Evolutionary conservation across 441 rosid species (phyloP), one percentile per base, ranked within the genome.

Genomic region (Arabidopsis lyrata): DNA sequence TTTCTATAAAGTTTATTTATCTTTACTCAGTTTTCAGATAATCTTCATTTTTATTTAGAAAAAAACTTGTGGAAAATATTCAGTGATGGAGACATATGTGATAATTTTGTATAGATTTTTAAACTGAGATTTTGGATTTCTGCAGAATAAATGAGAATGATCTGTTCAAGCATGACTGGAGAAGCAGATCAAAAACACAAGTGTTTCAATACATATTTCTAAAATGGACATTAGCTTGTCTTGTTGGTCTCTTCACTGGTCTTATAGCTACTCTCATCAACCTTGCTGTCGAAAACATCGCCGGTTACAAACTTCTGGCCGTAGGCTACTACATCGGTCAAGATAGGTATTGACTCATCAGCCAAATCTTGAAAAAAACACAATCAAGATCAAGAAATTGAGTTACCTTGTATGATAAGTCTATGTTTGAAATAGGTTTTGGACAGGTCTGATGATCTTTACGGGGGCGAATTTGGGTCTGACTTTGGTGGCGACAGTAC

Each of bases 111-210:
- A 29, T 29, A 29, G 31, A 29, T 5, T 29, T 29, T 29, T 29
- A 4, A 4, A 3, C 4, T 29, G 31, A 29, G 31, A 29, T 29
- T 29, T 29, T 29, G 31, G 31, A 29, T 29, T 29, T 29, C 31
- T 29, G 20, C 86, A 94, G 99, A 79, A 92, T 90, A 76, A 92
- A 90, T 70, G 99, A 94, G 75, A 92, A 92, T 64, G 99, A 88
- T 84, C 55, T 94, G 71, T 94, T 94, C 86, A 94, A 90, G 80
- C 97, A 92, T 72, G 99, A 95, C 52, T 92, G 99, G 99, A 89
- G 99, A 79, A 88, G 88, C 73, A 83, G 99, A 92, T 87, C 97
- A 77, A 86, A 79, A 77, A 73, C 72, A 45, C 97, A 92, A 80
- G 93, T 94, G 42, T 66, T 94, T 80, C 99, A 89, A 73, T 94